A percentile compares a stretch with the other conserved stretches of the same genome.
Evolutionary conservation across 805 yeast genomes (phyloP).

Genomic region (Kodamaea neixiangensis): DNA sequence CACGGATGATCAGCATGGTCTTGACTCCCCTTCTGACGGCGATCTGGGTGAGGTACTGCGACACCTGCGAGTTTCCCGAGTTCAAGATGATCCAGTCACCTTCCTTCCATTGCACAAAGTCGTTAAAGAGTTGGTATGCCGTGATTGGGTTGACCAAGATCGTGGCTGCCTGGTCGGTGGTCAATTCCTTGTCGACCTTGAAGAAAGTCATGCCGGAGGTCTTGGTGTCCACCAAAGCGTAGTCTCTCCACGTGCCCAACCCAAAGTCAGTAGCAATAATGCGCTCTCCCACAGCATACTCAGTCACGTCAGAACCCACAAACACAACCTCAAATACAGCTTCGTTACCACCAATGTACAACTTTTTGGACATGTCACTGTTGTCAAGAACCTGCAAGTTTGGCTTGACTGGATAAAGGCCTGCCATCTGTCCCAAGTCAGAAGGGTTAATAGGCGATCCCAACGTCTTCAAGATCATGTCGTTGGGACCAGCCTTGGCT

Average conservation of each 20-base stretch:
- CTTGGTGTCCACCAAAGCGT: conserved; percentile 17
- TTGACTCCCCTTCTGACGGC: conserved; percentile 26
- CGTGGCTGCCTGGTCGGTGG: conserved; percentile 23
- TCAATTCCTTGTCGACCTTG: conserved; percentile 7
- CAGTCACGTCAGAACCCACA: conserved; percentile 17
- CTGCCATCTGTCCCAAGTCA: conserved; percentile 82
- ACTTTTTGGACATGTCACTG: neutral
- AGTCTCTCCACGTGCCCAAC: conserved; percentile 28
- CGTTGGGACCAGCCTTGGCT: conserved; percentile 21
- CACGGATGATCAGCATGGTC: conserved; percentile 30
- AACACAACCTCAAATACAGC: conserved; percentile 21
- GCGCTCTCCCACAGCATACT: conserved; percentile 21
- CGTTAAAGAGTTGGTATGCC: conserved; percentile 22
- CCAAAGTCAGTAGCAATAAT: conserved; percentile 19
- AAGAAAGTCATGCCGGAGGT: neutral
- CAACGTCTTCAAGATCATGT: conserved; percentile 64
- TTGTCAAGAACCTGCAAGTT: conserved; percentile 2
- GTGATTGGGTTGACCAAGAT: conserved; percentile 23
- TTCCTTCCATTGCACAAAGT: conserved; percentile 20
- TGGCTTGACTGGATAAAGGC: conserved; percentile 82
- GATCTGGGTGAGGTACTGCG: conserved; percentile 32
- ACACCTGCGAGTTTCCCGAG: conserved; percentile 38
- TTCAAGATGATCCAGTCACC: conserved; percentile 37
- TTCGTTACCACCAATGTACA: conserved; percentile 21
- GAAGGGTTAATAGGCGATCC: conserved; percentile 92